Base-by-base conservation (phyloP, 257 asterid species). In the Lycium ferocissimum region DNA sequence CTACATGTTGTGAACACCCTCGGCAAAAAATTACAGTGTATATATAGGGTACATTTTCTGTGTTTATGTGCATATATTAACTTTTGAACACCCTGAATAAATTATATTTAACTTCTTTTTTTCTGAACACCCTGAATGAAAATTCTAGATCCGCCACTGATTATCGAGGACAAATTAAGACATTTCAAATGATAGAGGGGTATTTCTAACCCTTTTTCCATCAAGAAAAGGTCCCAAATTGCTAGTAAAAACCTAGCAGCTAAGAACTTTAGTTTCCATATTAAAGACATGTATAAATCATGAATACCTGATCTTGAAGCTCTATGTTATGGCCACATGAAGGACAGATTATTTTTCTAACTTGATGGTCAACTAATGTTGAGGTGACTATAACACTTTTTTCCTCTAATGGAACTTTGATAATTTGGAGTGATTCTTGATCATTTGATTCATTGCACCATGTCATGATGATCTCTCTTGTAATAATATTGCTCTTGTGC, bases 381-480 rank as follows among this genome's bases (percentile, higher is more conserved):
- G 92, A 40, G 87, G 49, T 65, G 7, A 40, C 6, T 40, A 84
- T 14, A 75, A 56, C 59, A 65, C 5, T 81, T 51, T 71, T 84
- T 20, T 82, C 84, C 65, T 87, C 85, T 38, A 84, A 47, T 6
- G 83, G 26, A 45, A 87, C 5, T 33, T 93, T 69, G 67, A 90
- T 73, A 53, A 91, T 89, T 79, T 91, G 93, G 58, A 91, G 89
- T 72, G 91, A 37, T 4, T 80, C 49, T 59, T 87, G 86, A 66
- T 85, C 84, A 18, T 40, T 71, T 22, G 89, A 82, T 82, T 85
- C 83, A 81, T 85, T 84, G 11, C 88, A 89, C 96, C 97, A 94
- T 89, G 90, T 91, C 97, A 92, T 94, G 45, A 40, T 40, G 45
- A 40, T 40, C 80, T 89, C 90, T 92, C 66, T 88, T 59, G 49